Evolutionary conservation across 2,329 filamentous ascomycete species (phyloP).

Genomic region (Curvularia verruculosa): DNA sequence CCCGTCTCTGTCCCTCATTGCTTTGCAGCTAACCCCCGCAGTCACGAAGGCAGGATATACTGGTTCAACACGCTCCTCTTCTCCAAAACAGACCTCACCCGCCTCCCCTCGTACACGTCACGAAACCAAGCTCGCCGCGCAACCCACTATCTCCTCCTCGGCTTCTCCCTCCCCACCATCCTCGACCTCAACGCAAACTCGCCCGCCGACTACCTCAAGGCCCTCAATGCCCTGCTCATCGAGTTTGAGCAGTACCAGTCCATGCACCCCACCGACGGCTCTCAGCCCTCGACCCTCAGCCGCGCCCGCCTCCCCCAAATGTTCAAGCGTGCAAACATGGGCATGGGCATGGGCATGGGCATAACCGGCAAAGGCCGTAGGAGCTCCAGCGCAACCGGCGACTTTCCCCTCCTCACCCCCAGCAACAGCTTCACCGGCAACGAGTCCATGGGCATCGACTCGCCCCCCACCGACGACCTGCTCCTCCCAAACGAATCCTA

Average conservation of each 20-base stretch:
- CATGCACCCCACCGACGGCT: constrained; percentile 78
- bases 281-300: constrained; percentile 70
- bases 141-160: constrained; percentile 91
- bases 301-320: constrained; percentile 71
- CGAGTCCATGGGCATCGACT: constrained; percentile 35
- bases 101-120: constrained; percentile 84
- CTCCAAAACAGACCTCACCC: constrained; percentile 77
- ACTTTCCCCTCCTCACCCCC: constrained; percentile 31
- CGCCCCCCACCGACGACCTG: constrained; percentile 41
- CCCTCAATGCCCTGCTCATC: constrained; percentile 80
- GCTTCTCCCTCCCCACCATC: constrained; percentile 86
- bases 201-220: constrained; percentile 83
- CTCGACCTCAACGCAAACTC: constrained; percentile 84
- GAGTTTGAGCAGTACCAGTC: constrained; percentile 96
- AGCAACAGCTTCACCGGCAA: constrained; percentile 31
- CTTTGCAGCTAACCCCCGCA: constrained; percentile 47
- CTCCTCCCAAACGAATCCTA: constrained; percentile 77
- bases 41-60: constrained; percentile 91
- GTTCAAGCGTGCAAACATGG: constrained; percentile 54
- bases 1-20: background rate
- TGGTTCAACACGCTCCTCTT: constrained; percentile 99
- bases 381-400: constrained; percentile 65
- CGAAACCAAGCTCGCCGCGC: constrained; percentile 87
- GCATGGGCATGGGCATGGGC: constrained; percentile 44
- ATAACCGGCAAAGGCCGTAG: constrained; percentile 53